Evolutionary conservation across 495 filamentous ascomycete species (phyloP).

Genomic region (Annulohypoxylon moriforme): DNA sequence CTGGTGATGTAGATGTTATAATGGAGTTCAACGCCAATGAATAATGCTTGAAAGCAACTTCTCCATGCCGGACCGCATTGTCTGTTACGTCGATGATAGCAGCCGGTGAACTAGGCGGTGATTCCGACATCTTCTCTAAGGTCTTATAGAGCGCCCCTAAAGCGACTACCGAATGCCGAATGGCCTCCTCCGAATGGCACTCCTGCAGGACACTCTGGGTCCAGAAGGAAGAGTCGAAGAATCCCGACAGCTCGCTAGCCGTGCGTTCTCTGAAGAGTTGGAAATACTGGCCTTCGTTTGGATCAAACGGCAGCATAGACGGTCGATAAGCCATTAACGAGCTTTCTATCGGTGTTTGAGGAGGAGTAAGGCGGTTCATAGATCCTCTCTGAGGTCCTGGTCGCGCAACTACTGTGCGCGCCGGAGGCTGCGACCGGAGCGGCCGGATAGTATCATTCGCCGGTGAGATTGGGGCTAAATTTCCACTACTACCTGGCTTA

Average conservation of each 20-base stretch:
- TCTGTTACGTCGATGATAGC: conserved; percentile 47
- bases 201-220: conserved; percentile 67
- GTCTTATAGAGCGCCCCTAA: conserved; percentile 72
- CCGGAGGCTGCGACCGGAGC: conserved; percentile 12
- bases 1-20: conserved; percentile 45
- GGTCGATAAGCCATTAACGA: conserved; percentile 47
- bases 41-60: conserved; percentile 59
- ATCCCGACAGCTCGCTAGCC: conserved; percentile 68
- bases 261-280: conserved; percentile 69
- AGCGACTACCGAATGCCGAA: conserved; percentile 73
- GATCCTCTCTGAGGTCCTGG: not conserved
- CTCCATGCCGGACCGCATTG: conserved; percentile 54
- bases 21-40: conserved; percentile 56
- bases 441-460: conserved; percentile 7
- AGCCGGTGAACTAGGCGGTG: conserved; percentile 57
- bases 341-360: conserved; percentile 47
- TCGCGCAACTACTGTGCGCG: not conserved
- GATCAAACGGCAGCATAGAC: conserved; percentile 52
- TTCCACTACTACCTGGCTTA: conserved; percentile 48
- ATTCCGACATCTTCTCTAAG: conserved; percentile 63
- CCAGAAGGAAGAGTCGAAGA: conserved; percentile 74
- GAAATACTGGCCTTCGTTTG: conserved; percentile 66
- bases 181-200: conserved; percentile 68
- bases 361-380: conserved; percentile 42
- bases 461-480: conserved; percentile 28